Base-by-base conservation (phyloP, 768 basidiomycete genomes). In the Boletus barrowsii region DNA sequence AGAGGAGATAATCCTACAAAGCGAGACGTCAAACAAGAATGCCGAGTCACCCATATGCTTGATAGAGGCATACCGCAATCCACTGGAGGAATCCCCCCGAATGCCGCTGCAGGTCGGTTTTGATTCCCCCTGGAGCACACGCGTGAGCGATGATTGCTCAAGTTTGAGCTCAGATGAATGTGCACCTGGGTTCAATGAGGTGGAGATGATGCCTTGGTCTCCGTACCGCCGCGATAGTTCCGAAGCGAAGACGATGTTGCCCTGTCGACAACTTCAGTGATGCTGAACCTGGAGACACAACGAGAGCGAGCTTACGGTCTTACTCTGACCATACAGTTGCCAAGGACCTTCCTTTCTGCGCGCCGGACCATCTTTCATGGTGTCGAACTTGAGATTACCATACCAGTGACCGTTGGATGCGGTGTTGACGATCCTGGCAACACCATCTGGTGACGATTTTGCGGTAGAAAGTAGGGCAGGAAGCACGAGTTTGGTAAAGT, bases 151-250 rank as follows among this genome's bases (percentile, higher is more conserved):
- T 15, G 46, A 37, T 15, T 26, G 17, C 6, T 17, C 17, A 8
- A 24, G n/a, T 15, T 10, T 2, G 10, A 35, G 43, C 30, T 30
- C 10, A 8, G 13, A 26, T 22, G 9, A 6, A 11, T 24, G 17
- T 22, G 7, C 13, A 20, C 33, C 33, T 1, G 83, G 80, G 55
- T 82, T 72, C 24, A 82, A 60, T 17, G 76, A 67, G 24, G 70
- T 69, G 4, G 75, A 76, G 0, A 83, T 69, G 49, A 84, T 76
- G 8, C 75, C 77, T 56, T 76, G 58, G 30, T 78, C 76, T 1
- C 68, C 75, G 57, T 79, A 78, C 55, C 78, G 70, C 45, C 77
- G 65, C 24, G 76, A 76, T 20, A 83, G 65, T 60, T 82, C 83
- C 18, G 70, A 58, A 3, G 78, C 68, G 13, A 75, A 62, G 4